A percentile compares a stretch with the other conserved stretches of the same genome.
phyloP scores from a whole-genome alignment of 768 basidiomycete species.

The Psilocybe sp. region DNA sequence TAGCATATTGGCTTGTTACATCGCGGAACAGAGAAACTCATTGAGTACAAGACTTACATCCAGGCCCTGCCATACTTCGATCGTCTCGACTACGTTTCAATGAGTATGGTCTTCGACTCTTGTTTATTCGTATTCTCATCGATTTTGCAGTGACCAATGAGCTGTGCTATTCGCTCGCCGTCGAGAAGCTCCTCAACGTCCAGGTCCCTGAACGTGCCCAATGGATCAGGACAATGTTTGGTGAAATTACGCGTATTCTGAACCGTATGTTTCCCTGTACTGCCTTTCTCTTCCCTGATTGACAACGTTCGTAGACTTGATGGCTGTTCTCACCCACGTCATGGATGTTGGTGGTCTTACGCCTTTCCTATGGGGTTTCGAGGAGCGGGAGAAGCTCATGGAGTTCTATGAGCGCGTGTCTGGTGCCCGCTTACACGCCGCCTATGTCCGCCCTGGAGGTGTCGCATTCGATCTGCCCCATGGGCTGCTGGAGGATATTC shows the following conservation, averaged over 20 bases:
- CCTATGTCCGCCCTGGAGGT: conserved; percentile 97
- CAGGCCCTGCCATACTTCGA: conserved; percentile 99
- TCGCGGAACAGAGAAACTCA: conserved; percentile 97
- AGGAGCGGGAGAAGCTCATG: conserved; percentile 99
- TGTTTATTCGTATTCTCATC: background rate
- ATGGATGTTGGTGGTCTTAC: conserved; percentile 99
- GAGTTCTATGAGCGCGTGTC: conserved; percentile 99
- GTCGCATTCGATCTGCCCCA: conserved; percentile 98
- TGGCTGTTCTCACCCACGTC: conserved; percentile 94
- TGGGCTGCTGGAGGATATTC: conserved; percentile 97
- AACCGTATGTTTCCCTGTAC: conserved; percentile 61
- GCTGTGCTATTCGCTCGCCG: conserved; percentile 93
- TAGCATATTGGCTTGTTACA: conserved; percentile 95
- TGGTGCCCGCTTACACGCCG: conserved; percentile 93
- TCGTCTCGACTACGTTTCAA: conserved; percentile 97
- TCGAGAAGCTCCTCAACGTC: conserved; percentile 97
- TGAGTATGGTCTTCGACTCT: conserved; percentile 57
- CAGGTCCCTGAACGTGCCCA: conserved; percentile 96
- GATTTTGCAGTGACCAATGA: conserved; percentile 88
- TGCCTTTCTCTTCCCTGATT: background rate
- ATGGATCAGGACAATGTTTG: conserved; percentile 97
- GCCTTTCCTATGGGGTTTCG: conserved; percentile 99
- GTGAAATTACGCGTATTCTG: conserved; percentile 92
- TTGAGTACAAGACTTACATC: conserved; percentile 97
- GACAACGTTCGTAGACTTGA: conserved; percentile 60